Conservation (phyloP, 2,329 filamentous ascomycete genomes). For the Fusarium veterinarium region DNA sequence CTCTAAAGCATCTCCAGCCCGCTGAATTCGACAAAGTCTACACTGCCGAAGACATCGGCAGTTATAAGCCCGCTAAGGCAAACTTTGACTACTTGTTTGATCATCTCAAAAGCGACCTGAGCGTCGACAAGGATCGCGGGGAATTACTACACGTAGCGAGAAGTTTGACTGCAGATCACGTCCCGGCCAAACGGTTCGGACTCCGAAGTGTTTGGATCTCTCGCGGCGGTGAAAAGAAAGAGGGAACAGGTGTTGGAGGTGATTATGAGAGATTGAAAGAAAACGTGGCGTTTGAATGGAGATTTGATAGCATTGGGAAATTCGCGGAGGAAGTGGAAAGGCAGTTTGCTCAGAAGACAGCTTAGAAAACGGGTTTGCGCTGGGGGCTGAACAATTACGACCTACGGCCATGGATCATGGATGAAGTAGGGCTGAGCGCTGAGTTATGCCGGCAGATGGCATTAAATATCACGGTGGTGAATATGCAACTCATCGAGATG, state of each 20-base stretch:
- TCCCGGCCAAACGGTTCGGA: conserved; percentile 8
- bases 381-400: neutral
- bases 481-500: neutral
- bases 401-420: neutral
- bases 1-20: conserved; percentile 1
- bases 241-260: conserved; percentile 9
- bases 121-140: conserved; percentile 5
- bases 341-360: conserved; percentile 5
- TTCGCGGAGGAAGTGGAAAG: conserved; percentile 21
- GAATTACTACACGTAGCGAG: conserved; percentile 21
- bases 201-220: conserved; percentile 19
- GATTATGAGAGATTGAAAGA: conserved; percentile 12
- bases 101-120: conserved; percentile 1
- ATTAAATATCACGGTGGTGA: neutral
- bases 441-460: neutral
- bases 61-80: conserved; percentile 12
- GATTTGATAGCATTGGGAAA: conserved; percentile 12
- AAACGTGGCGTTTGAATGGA: conserved; percentile 15
- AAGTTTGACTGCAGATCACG: conserved; percentile 25
- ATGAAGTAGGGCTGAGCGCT: neutral
- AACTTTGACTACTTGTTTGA: conserved; percentile 23
- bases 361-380: neutral
- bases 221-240: conserved; percentile 6
- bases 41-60: conserved; percentile 23
- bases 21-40: conserved; percentile 14